These are phyloP conservation scores for Phlyctochytrium planicorne DNA, from an alignment of 192 early-diverging fungal genomes.

Conservation along the genomic window DNA sequence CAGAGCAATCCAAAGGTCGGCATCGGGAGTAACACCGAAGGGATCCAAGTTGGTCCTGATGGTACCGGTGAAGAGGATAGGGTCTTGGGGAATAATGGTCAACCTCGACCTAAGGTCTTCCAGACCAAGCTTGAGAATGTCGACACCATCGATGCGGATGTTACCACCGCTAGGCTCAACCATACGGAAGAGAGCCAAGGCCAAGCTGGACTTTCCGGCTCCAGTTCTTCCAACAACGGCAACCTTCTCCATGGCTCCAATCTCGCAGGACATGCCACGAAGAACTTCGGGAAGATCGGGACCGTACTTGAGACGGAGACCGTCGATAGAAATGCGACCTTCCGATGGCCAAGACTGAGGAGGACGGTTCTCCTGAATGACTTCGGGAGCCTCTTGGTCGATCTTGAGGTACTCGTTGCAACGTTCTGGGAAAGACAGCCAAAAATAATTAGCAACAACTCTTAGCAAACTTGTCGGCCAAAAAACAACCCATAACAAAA, in stretches of 20 bases:
- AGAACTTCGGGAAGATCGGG: slow-evolving; percentile 40
- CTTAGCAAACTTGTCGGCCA: neutral
- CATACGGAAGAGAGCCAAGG: slow-evolving; percentile 68
- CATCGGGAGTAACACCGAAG: slow-evolving; percentile 33
- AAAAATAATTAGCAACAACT: neutral
- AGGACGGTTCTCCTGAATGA: slow-evolving; percentile 47
- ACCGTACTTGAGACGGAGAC: slow-evolving; percentile 31
- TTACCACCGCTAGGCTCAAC: slow-evolving; percentile 44
- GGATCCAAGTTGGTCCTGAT: slow-evolving; percentile 69
- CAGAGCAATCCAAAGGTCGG: slow-evolving; percentile 45
- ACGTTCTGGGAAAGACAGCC: slow-evolving; percentile 50
- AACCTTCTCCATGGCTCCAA: slow-evolving; percentile 29
- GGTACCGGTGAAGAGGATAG: slow-evolving; percentile 52
- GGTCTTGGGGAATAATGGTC: slow-evolving; percentile 74
- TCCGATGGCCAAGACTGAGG: slow-evolving; percentile 38
- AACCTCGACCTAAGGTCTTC: slow-evolving; percentile 64
- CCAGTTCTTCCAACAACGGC: slow-evolving; percentile 46
- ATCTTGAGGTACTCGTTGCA: slow-evolving; percentile 73
- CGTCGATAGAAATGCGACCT: slow-evolving; percentile 27
- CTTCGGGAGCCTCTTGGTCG: slow-evolving; percentile 70
- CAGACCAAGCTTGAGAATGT: slow-evolving; percentile 63
- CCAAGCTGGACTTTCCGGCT: slow-evolving; percentile 77
- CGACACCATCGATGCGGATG: slow-evolving; percentile 67
- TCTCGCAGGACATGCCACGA: slow-evolving; percentile 16
- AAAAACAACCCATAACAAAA: slow-evolving; percentile 24